Base-by-base conservation (phyloP, 2,329 filamentous ascomycete genomes). In the Xylaria sp. region DNA sequence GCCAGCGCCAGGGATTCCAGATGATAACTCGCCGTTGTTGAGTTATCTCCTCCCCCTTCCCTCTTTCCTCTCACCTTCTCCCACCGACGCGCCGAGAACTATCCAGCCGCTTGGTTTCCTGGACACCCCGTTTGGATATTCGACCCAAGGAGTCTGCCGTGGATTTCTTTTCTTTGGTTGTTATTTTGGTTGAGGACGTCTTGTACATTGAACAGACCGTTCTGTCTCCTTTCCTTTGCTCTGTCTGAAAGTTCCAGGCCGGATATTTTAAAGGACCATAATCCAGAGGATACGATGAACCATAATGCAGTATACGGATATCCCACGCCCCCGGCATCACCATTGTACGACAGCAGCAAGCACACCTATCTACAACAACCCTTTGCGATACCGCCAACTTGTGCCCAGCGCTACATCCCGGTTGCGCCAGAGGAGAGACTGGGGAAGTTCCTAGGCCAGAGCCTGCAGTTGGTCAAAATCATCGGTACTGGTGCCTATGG, bases 401-500 rank as follows among this genome's bases (percentile, higher is more conserved):
- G 81, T 73, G 82, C 81, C 69, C 77, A 83, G 60, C 83, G 83
- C 75, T 88, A 82, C 76, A 82, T 86, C 64, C 90, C 89, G 71
- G 84, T 88, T 76, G 82, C 89, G 65, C 94, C 94, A 51, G 93
- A 97, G 87, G 93, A 94, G 79, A 90, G 94, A 78, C 83, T 98
- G 85, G 94, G 95, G 81, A 89, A 91, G 75, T 86, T 95, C 75
- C 88, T 98, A 73, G 93, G 93, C 76, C 91, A 92, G 79, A 90
- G 92, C 79, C 87, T 98, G 75, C 91, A 95, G 83, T 85, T 98
- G 77, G 93, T 90, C 72, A 89, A 90, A 71, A 93, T 98, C 76
- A 88, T 98, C 71, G 96, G 96, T 73, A 93, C 95, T 60, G 96
- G 96, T 75, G 96, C 96, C 67, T 99, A 99, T 82, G 96, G 96